These are phyloP conservation scores for Ophiocordyceps camponoti-saundersi DNA, from an alignment of 2,329 filamentous ascomycete species.

Conservation along the genomic window DNA sequence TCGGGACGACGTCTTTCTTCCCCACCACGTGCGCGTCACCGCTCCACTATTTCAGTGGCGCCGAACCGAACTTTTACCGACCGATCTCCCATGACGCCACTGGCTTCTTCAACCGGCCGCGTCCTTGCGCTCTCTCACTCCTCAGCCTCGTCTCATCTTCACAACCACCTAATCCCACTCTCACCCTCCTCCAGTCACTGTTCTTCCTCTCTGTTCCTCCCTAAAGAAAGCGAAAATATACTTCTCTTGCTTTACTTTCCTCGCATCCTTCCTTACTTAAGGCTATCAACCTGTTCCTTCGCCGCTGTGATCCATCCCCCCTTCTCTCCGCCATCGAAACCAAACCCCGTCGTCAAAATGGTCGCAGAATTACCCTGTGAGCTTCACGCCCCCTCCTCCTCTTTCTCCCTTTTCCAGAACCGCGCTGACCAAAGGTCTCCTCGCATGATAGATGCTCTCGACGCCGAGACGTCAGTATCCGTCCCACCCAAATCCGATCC, in stretches of 20 bases:
- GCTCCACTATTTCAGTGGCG: background rate
- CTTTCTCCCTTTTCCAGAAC: no score
- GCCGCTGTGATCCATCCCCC: no score
- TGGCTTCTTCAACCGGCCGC: background rate
- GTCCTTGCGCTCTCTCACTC: background rate
- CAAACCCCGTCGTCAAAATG: conserved; percentile 15
- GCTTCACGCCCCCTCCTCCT: conserved; percentile 4
- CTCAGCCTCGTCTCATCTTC: background rate
- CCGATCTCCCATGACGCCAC: background rate
- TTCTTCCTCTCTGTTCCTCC: background rate
- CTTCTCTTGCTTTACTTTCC: no score
- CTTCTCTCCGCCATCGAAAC: background rate
- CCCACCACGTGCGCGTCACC: background rate
- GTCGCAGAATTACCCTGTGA: conserved; percentile 31
- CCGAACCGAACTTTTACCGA: background rate
- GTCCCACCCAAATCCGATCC: background rate
- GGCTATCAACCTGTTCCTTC: no score
- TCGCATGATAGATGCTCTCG: conserved; percentile 62
- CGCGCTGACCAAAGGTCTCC: background rate
- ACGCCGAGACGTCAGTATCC: conserved; percentile 73
- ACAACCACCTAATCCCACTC: background rate
- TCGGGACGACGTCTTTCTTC: conserved; percentile 2
- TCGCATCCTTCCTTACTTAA: no score
- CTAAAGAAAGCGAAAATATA: no score
- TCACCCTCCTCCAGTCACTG: background rate